Evolutionary conservation across 2,329 filamentous ascomycete species (phyloP), one percentile per base, ranked within the genome.

Genomic region (Lachnellula hyalina): DNA sequence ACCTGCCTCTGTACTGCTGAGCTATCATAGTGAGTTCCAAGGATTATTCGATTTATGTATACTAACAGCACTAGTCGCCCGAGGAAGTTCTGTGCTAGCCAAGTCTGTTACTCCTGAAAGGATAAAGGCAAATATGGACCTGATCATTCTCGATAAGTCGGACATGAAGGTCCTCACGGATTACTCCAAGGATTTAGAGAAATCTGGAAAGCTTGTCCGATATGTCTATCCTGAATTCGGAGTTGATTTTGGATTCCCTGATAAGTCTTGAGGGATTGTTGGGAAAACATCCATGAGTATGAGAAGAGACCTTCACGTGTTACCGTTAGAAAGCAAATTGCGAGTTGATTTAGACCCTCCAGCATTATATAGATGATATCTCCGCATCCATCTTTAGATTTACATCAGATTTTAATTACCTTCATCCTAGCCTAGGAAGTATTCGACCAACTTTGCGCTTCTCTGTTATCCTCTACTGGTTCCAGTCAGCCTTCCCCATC

Each of bases 171-270:
- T 71, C 48, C 72, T 85, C 14, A 72, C 77, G 62, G 78, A 77
- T 49, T 84, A 83, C 69, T 80, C 80, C 0, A 71, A 74, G 23
- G 72, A 75, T 35, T 69, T 85, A 45, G 54, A 57, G 25, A 65
- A 72, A 62, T 75, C 75, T 57, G 75, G 76, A 46, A 78, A 82
- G 71, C 67, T 82, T 56, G 73, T 80, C 71, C 75, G 83, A 63
- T 88, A 82, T 59, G 83, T 89, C 35, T 87, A 85, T 69, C 86
- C 86, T 61, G 80, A 84, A 0, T 89, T 88, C 65, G 83, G 83
- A 2, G 72, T 86, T 48, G 76, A 85, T 65, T 85, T 89, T 68
- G 85, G 85, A 2, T 89, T 89, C 74, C 85, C 84, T n/a, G 86
- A 89, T 52, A 61, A 65, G 53, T 59, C 59, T 25, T 62, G 56